phyloP scores from a whole-genome alignment of 2,329 filamentous ascomycete genomes.

The Ophidiomyces ophidiicola region DNA sequence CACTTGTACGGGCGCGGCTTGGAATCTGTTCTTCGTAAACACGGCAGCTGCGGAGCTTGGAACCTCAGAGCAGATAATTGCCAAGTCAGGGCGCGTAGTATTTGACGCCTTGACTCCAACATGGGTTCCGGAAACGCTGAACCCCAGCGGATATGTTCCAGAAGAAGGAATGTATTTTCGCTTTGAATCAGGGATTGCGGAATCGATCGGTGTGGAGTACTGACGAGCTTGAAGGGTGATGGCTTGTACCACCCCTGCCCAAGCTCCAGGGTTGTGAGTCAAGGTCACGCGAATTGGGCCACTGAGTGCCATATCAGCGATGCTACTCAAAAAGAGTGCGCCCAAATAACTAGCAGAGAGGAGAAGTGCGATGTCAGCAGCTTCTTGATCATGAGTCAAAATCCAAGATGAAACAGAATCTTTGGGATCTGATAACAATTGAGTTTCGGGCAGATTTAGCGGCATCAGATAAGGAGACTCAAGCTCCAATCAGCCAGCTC shows the following conservation, averaged over 20 bases:
- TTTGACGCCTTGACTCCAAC: slow-evolving; percentile 92
- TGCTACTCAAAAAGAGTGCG: no score
- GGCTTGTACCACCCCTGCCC: slow-evolving; percentile 5
- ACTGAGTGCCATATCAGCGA: slow-evolving; percentile 5
- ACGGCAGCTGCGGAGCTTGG: slow-evolving; percentile 83
- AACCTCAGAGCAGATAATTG: slow-evolving; percentile 71
- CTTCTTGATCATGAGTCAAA: no score
- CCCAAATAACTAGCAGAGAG: not conserved
- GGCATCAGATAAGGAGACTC: no score
- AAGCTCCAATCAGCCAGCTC: no score
- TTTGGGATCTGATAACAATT: no score
- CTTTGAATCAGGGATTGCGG: slow-evolving; percentile 61
- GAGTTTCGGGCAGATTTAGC: no score
- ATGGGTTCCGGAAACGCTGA: slow-evolving; percentile 72
- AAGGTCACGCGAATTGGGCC: slow-evolving; percentile 3
- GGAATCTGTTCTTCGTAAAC: slow-evolving; percentile 97
- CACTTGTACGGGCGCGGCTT: slow-evolving; percentile 86
- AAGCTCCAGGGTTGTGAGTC: slow-evolving; percentile 1
- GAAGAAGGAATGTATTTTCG: slow-evolving; percentile 76
- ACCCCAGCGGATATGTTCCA: slow-evolving; percentile 83
- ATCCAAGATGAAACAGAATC: no score
- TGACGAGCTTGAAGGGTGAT: slow-evolving; percentile 27
- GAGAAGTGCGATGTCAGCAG: no score
- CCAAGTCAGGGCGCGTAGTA: slow-evolving; percentile 80
- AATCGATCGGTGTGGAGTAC: slow-evolving; percentile 37